Conservation (phyloP, 768 basidiomycete species). For the Hydnomerulius pinastri region DNA sequence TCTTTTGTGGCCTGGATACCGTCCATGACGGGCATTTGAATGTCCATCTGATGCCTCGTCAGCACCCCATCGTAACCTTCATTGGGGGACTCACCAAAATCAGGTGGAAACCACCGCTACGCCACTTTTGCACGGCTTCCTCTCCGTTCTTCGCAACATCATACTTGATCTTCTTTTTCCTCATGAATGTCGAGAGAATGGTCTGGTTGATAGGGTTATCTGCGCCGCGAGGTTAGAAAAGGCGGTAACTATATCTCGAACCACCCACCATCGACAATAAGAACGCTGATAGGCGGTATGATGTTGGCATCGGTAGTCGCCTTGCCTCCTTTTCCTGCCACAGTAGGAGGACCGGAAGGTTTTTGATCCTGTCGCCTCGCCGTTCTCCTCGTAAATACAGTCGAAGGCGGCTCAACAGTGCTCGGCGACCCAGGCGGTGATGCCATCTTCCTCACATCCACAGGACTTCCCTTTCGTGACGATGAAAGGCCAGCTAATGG, state of each 20-base stretch:
- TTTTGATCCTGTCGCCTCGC: slow-evolving; percentile 35
- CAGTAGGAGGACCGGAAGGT: slow-evolving; percentile 26
- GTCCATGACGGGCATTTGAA: slow-evolving; percentile 99
- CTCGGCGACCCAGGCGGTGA: slow-evolving; percentile 38
- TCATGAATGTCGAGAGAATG: slow-evolving; percentile 96
- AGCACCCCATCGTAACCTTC: slow-evolving; percentile 5
- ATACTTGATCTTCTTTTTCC: slow-evolving; percentile 92
- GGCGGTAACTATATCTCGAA: not conserved
- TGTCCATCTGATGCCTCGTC: slow-evolving; percentile 84
- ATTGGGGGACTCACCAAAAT: slow-evolving; percentile 69
- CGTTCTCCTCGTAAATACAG: slow-evolving; percentile 28
- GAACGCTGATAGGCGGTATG: slow-evolving; percentile 94
- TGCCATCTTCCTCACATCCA: slow-evolving; percentile 32
- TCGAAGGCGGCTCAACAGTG: slow-evolving; percentile 24
- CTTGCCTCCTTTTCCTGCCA: slow-evolving; percentile 51
- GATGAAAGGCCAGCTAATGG: slow-evolving; percentile 11
- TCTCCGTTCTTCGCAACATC: slow-evolving; percentile 93
- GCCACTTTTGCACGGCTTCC: slow-evolving; percentile 96
- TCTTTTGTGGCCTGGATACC: slow-evolving; percentile 97
- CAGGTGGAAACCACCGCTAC: slow-evolving; percentile 89
- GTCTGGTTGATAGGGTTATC: slow-evolving; percentile 99
- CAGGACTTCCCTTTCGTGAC: slow-evolving; percentile 26
- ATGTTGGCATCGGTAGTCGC: slow-evolving; percentile 63
- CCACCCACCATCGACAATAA: slow-evolving; percentile 92
- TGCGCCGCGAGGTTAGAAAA: slow-evolving; percentile 35